Base-by-base conservation (phyloP, 148 eudicot species). In the Vaccinium myrtillus region DNA sequence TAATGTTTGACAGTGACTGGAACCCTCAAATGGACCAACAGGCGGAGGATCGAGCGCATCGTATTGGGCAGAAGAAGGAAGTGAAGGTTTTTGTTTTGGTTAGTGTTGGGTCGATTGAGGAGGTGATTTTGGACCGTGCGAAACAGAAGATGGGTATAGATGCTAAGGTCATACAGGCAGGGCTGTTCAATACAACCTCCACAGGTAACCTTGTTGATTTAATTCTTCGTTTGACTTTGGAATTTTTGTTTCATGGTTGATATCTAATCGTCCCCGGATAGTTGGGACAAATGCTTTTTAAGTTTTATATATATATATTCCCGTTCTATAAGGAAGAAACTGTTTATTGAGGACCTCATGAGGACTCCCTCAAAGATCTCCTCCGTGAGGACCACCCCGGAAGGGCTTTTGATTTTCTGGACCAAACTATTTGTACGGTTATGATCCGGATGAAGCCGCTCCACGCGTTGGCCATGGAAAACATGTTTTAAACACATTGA, bases 21-120 rank as follows among this genome's bases (percentile, higher is more conserved):
- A 97, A 97, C 87, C 99, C 99, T 3, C 99, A 97, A 86, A 97
- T 97, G 99, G 99, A 97, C 81, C 99, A 97, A 84, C 99, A 97
- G 88, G 99, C 99, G 16, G 99, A 97, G 82, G 99, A 97, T 87
- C 90, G 99, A 16, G 99, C 99, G 27, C 99, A 97, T 88, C 95
- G 99, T 56, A 97, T 97, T 80, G 99, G 99, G 46, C 99, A 97
- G 87, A 97, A 95, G 85, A 97, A 97, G 88, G 99, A 97, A 92
- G 99, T 97, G 63, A 91, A 96, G 83, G 99, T 97, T 83, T 97
- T 97, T 87, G 99, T 97, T 55, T 89, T 97, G 89, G 98, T 97
- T 71, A 97, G 99, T 83, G 98, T 97, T 83, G 99, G 99, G 76
- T 97, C 99, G 9, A 89, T 97, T 81, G 99, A 97, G 84, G 99